A percentile compares a stretch with the other conserved stretches of the same genome.
These are phyloP conservation scores for Fraxinus albicans DNA, from an alignment of 305 asterid genomes.

Conservation along the genomic window DNA sequence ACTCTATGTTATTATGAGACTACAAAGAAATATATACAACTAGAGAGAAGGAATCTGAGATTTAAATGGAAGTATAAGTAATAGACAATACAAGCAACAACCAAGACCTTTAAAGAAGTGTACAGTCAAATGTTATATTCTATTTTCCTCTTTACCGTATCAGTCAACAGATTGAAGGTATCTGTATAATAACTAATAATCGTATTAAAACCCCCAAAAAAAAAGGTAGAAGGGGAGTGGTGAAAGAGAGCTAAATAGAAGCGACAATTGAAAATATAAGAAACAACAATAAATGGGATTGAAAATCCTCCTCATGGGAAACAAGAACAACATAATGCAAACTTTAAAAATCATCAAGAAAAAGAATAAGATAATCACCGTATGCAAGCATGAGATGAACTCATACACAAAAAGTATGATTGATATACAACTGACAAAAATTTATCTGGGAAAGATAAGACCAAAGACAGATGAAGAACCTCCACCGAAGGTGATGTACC, in stretches of 20 bases:
- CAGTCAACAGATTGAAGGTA: not conserved
- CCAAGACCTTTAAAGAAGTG: not conserved
- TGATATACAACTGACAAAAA: not conserved
- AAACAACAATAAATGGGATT: not conserved
- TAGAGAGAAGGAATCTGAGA: not conserved
- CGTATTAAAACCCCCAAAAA: not conserved
- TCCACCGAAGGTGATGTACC: slow-evolving; percentile 14
- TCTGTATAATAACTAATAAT: not conserved
- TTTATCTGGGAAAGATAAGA: not conserved
- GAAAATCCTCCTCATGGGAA: not conserved
- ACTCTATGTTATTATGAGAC: not conserved
- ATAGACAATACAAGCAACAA: not conserved
- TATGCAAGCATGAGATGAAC: not conserved
- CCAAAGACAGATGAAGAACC: not conserved
- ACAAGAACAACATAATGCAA: not conserved
- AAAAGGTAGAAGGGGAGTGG: not conserved
- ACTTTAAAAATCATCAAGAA: not conserved
- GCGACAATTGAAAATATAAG: not conserved
- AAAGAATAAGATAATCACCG: not conserved
- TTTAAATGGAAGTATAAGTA: not conserved
- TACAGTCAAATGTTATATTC: not conserved
- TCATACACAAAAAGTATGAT: slow-evolving; percentile 3
- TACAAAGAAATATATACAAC: not conserved
- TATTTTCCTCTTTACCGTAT: not conserved
- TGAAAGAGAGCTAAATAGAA: not conserved